Base-by-base conservation (phyloP, 108 stramenopile genomes). In the Conticribra weissflogii region DNA sequence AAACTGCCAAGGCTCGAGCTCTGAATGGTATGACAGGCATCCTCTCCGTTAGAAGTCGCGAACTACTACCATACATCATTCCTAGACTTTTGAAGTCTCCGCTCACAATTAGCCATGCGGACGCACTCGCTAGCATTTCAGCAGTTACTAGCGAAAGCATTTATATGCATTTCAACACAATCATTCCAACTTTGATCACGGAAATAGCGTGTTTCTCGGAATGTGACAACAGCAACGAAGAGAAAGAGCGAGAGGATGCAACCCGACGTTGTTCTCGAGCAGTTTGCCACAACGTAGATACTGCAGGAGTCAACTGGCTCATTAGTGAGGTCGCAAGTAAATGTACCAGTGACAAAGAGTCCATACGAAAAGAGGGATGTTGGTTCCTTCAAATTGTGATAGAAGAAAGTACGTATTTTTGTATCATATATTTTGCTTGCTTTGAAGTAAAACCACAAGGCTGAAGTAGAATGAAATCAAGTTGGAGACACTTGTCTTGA, bases 11-110 rank as follows among this genome's bases (percentile, higher is more conserved):
- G 23, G 68, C 71, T 28, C 88, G 95, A 56, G 99, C 99, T 15
- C 68, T 98, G 47, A 91, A 90, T 59, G 99, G 97, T 21, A 79
- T 99, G 24, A 94, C 92, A 48, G 96, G 96, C 14, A 93, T 99
- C 51, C 79, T 97, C 18, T 83, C 88, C 51, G 79, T 96, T 19
- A 87, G 97, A 53, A 95, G 95, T 58, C 82, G 89, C 46, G 98
- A 98, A 48, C 72, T 99, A 24, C 72, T 98, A 21, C 95, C 97
- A 17, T 93, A 96, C 69, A 87, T 99, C 50, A 82, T 99, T 31
- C 98, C 99, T 32, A 82, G 87, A 45, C 82, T 99, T 17, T 63
- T 98, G 27, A 72, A 81, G 47, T 36, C 69, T 27, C 98, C 98
- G 3, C 85, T 99, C 52, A 78, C 92, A 3, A 71, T 61, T 16